A percentile compares a stretch with the other conserved stretches of the same genome.
These are phyloP conservation scores for Calonectria hawksworthii DNA, from an alignment of 2,329 filamentous ascomycete genomes.

Conservation along the genomic window DNA sequence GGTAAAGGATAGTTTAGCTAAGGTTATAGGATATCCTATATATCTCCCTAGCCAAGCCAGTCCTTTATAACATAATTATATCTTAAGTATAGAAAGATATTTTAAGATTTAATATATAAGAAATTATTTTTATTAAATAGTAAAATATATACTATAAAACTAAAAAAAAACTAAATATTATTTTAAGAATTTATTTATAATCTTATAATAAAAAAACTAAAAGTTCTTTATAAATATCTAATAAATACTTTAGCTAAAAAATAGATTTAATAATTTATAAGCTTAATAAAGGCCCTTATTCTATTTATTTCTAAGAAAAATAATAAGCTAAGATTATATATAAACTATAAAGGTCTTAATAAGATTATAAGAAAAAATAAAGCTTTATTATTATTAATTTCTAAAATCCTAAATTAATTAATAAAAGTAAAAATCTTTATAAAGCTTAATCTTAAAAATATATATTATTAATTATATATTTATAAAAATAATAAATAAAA, in stretches of 20 bases:
- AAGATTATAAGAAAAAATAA: background rate
- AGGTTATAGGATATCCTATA: no score
- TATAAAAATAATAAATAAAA: background rate
- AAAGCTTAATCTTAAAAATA: background rate
- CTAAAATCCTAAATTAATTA: background rate
- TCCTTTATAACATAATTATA: no score
- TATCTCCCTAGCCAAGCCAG: no score
- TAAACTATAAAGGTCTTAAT: background rate
- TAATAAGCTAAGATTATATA: background rate
- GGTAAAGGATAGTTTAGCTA: no score
- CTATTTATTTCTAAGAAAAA: background rate
- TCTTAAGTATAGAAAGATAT: no score
- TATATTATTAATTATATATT: background rate
- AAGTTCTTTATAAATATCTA: background rate
- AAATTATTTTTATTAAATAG: background rate
- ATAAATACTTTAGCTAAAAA: background rate
- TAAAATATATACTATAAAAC: background rate
- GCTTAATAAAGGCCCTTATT: background rate
- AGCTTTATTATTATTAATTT: background rate
- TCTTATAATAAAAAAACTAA: background rate
- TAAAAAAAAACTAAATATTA: background rate
- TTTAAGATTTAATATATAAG: no score
- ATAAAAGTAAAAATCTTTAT: background rate
- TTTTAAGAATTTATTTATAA: background rate
- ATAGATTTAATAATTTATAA: background rate